These are phyloP conservation scores for Cyathus striatus DNA, from an alignment of 768 basidiomycete species.

Conservation along the genomic window DNA sequence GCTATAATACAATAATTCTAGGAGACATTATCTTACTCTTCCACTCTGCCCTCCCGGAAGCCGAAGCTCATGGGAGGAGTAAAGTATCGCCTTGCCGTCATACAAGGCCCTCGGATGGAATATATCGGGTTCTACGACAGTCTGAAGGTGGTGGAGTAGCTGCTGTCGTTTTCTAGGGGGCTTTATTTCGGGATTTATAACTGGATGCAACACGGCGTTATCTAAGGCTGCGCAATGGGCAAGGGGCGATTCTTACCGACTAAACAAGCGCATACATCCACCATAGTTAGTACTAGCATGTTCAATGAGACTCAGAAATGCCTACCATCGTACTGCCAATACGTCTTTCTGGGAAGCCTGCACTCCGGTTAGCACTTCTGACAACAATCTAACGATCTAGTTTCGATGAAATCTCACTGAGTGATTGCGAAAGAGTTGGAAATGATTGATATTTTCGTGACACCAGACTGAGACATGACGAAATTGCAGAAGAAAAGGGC, in stretches of 20 bases:
- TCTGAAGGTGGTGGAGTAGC: conserved; percentile 36
- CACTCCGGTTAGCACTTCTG: background rate
- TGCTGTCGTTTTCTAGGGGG: conserved; percentile 18
- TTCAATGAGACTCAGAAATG: background rate
- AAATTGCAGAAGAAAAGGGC: no score
- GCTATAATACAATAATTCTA: background rate
- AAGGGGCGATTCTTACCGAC: conserved; percentile 10
- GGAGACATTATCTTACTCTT: conserved; percentile 14
- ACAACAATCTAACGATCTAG: background rate
- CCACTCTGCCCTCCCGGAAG: conserved; percentile 19
- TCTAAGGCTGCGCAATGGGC: background rate
- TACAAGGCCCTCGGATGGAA: conserved; percentile 42
- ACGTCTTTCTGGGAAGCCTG: conserved; percentile 3
- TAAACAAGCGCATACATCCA: background rate
- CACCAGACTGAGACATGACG: no score
- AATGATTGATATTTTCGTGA: no score
- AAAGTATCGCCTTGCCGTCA: conserved; percentile 39
- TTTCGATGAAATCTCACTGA: background rate
- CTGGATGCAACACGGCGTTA: conserved; percentile 7
- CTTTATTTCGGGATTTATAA: conserved; percentile 15
- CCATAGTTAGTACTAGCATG: background rate
- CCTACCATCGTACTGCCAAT: conserved; percentile 18
- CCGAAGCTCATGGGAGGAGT: conserved; percentile 23
- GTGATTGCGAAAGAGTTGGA: conserved; percentile 13
- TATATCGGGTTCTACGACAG: conserved; percentile 18